Evolutionary conservation across 805 yeast genomes (phyloP).

Genomic region (Starmerella geochares): DNA sequence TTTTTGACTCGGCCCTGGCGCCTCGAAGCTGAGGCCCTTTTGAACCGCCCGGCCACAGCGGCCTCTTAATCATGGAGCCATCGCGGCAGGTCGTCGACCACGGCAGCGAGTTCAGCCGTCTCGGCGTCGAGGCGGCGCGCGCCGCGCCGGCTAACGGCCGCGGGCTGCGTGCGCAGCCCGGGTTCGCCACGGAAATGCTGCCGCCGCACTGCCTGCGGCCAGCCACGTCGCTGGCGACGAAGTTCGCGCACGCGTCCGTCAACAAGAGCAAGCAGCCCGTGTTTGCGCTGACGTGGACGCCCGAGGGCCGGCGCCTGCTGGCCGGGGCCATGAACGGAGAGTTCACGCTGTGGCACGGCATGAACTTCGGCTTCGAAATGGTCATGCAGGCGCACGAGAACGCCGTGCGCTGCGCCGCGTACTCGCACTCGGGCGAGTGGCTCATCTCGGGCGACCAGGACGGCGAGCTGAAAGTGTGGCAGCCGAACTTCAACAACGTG

Average conservation of each 20-base stretch:
- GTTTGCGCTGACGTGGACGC: slow-evolving; percentile 89
- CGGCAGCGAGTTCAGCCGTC: slow-evolving; percentile 62
- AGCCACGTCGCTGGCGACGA: slow-evolving; percentile 56
- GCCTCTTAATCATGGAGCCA: slow-evolving; percentile 8
- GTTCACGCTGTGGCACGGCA: slow-evolving; percentile 93
- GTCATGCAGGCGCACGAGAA: slow-evolving; percentile 98
- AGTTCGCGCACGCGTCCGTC: slow-evolving; percentile 81
- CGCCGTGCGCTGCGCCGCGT: slow-evolving; percentile 67
- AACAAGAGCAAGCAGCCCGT: slow-evolving; percentile 89
- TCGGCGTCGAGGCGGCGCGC: slow-evolving; percentile 40
- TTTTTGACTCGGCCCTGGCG: background rate
- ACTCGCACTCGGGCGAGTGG: slow-evolving; percentile 91
- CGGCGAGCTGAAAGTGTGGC: slow-evolving; percentile 92
- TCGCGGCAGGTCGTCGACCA: slow-evolving; percentile 11
- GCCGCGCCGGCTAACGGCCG: slow-evolving; percentile 23
- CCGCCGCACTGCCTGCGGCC: slow-evolving; percentile 58
- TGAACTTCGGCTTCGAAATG: slow-evolving; percentile 88
- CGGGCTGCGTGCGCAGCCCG: slow-evolving; percentile 47
- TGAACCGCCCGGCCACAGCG: too few species aligned
- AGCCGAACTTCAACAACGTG: slow-evolving; percentile 93
- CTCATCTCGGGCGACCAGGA: slow-evolving; percentile 86
- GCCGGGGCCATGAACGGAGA: slow-evolving; percentile 92
- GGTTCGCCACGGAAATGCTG: slow-evolving; percentile 44
- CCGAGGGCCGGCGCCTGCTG: slow-evolving; percentile 81
- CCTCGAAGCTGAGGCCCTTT: too few species aligned